phyloP scores from a whole-genome alignment of 2,329 filamentous ascomycete genomes.

The Colletotrichum lentis region DNA sequence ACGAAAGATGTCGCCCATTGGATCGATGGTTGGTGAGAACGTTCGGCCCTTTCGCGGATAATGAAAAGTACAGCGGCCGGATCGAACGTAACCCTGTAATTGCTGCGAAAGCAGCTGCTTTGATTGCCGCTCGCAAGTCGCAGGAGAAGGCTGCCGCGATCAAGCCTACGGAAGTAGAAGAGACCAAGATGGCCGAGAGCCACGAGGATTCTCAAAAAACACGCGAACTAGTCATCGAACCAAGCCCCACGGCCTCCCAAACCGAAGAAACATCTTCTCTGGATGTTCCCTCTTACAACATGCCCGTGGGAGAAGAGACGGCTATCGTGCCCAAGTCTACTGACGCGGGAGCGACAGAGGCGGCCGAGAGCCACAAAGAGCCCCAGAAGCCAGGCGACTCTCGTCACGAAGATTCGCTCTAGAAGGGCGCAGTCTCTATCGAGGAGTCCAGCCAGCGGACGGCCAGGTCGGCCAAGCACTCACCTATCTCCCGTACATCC shows the following conservation, averaged over 20 bases:
- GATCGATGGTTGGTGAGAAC: not conserved
- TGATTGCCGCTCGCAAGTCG: not conserved
- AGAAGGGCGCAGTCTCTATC: not conserved
- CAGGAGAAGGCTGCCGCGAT: not conserved
- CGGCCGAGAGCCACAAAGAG: no score
- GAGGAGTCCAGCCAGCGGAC: not conserved
- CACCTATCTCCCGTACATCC: no score
- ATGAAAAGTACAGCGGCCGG: rapidly evolving
- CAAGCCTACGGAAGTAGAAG: no score
- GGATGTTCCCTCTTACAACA: no score
- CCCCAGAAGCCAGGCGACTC: not conserved
- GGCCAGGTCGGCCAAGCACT: not conserved
- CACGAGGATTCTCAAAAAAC: no score
- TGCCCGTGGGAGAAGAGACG: no score
- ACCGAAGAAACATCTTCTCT: no score
- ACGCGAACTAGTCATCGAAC: no score
- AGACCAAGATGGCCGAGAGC: no score
- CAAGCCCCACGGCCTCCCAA: no score
- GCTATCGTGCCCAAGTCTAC: no score
- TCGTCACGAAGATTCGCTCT: not conserved
- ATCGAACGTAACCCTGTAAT: not conserved
- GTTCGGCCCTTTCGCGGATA: not conserved
- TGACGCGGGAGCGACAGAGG: no score
- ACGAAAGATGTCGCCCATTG: not conserved
- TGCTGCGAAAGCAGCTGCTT: not conserved